Evolutionary conservation across 164 flowering plant species (phyloP), one percentile per base, ranked within the genome.

Genomic region (Vitis rupestris): DNA sequence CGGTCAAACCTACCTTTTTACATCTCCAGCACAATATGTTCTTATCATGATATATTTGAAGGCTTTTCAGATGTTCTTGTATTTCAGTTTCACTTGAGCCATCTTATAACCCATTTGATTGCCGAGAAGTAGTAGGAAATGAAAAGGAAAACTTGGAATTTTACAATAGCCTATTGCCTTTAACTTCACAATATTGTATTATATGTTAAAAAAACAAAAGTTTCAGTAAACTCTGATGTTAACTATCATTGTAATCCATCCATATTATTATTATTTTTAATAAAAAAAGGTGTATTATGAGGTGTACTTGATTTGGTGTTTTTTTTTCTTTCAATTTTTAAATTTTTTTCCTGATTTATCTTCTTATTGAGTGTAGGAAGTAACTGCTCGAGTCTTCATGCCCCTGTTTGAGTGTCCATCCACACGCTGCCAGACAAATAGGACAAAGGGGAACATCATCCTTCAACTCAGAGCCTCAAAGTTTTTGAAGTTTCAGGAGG

Each of bases 391-490:
- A 70, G 87, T 90, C 10, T 96, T 89, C 78, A 93, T 96, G 99
- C 99, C 99, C 19, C 83, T 96, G 50, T 87, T 90, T 81, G 92
- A 89, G 76, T 96, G 99, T 72, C 98, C 98, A 74, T 86, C 98
- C 8, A 70, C 10, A 1, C 93, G 93, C 15, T 96, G 99, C 72
- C 68, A 55, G 50, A 65, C 53, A 69, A 96, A 96, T 78, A 82
- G 63, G 2, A 66, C 88, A 16, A 90, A 88, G 75, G 99, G 99
- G 27, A 90, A 88, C 69, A 90, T 92, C 49, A 89, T 89, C 50
- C 97, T 94, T 75, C 99, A 96, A 81, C 94, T 93, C 13, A 85
- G 99, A 79, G 99, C 99, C 72, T 96, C 99, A 51, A 96, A 96
- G 77, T 96, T 96, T 77, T 67, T 92, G 78, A 96, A 85, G 84